These are phyloP conservation scores for Carex cristatella DNA, from an alignment of 176 grass and related monocot species.

Conservation along the genomic window DNA sequence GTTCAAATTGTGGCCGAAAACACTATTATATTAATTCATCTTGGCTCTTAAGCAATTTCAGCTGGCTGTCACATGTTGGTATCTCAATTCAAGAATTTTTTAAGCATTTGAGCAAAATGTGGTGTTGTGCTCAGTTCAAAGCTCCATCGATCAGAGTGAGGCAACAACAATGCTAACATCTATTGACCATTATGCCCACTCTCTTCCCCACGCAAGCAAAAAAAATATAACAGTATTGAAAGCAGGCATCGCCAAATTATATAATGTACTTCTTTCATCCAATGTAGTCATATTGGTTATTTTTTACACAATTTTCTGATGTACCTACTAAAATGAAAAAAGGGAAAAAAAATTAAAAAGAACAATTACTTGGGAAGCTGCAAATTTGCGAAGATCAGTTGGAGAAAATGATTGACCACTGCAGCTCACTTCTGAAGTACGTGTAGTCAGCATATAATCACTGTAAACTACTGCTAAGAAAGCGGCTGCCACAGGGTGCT, in stretches of 20 bases:
- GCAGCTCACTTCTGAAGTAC: slow-evolving; percentile 68
- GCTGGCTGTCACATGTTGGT: neutral
- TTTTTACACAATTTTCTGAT: neutral
- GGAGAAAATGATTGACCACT: slow-evolving; percentile 72
- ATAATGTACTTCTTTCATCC: neutral
- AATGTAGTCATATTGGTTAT: neutral
- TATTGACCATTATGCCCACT: neutral
- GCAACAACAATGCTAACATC: neutral
- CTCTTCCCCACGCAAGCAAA: neutral
- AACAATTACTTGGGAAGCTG: slow-evolving; percentile 60
- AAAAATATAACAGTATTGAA: neutral
- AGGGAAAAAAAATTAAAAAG: neutral
- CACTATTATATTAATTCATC: neutral
- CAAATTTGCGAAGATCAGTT: slow-evolving; percentile 80
- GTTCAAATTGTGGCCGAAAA: neutral
- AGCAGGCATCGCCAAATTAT: neutral
- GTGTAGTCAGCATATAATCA: slow-evolving; percentile 91
- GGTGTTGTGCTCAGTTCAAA: neutral
- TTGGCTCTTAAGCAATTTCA: neutral
- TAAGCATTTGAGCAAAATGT: neutral
- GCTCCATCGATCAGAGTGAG: neutral
- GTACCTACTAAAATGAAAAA: neutral
- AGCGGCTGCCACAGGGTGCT: slow-evolving; percentile 74
- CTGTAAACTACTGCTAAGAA: slow-evolving; percentile 91
- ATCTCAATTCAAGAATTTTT: neutral